phyloP scores from a whole-genome alignment of 2,329 filamentous ascomycete genomes.

The Aspergillus ustus region DNA sequence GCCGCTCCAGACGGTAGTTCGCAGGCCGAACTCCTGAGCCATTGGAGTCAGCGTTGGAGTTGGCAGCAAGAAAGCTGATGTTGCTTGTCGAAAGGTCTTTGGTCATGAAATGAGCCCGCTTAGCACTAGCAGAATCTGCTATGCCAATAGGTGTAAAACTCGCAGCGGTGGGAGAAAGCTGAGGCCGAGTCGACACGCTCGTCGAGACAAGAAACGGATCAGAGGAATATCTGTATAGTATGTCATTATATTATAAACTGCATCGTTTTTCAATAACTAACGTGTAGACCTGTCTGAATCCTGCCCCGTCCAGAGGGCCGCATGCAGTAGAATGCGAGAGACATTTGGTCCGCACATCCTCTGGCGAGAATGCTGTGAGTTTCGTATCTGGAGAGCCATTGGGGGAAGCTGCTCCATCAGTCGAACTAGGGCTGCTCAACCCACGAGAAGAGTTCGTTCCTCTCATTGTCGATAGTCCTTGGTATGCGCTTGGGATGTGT shows the following conservation, averaged over 20 bases:
- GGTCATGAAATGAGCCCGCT: constrained; percentile 16
- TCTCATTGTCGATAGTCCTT: constrained; percentile 25
- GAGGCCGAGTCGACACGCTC: constrained; percentile 23
- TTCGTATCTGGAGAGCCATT: constrained; percentile 69
- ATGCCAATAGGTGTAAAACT: constrained; percentile 60
- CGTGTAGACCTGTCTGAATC: constrained; percentile 27
- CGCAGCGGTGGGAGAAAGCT: constrained; percentile 68
- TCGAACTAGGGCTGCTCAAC: constrained; percentile 44
- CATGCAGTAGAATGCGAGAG: constrained; percentile 25
- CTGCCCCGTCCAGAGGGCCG: constrained; percentile 22
- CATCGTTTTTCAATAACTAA: constrained; percentile 19
- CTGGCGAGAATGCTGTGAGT: constrained; percentile 67
- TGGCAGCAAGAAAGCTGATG: constrained; percentile 27
- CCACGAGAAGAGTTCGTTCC: constrained; percentile 32
- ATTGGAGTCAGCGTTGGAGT: constrained; percentile 26
- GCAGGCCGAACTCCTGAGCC: constrained; percentile 15
- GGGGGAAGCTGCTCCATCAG: constrained; percentile 59
- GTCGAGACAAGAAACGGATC: constrained; percentile 37
- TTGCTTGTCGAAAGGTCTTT: constrained; percentile 19
- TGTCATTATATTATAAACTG: constrained; percentile 4
- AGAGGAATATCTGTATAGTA: constrained; percentile 23
- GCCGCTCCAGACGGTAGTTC: constrained; percentile 17
- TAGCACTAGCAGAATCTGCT: constrained; percentile 17
- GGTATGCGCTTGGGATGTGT: not conserved
- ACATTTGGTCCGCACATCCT: constrained; percentile 54